phyloP scores from a whole-genome alignment of 805 yeast species.

The Starmerella stigmatis region DNA sequence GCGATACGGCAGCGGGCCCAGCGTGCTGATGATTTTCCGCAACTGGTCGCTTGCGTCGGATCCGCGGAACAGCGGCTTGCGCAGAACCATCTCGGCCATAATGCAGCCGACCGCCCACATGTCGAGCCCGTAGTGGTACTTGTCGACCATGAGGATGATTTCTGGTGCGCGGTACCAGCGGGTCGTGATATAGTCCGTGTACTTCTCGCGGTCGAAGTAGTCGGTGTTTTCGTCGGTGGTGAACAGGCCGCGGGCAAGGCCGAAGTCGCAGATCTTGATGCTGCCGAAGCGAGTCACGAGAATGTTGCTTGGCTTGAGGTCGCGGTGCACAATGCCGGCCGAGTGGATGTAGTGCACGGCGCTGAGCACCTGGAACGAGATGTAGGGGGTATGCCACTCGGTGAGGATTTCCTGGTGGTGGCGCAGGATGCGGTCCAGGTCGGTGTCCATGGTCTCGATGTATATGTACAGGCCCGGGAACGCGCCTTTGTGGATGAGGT shows the following conservation, averaged over 20 bases:
- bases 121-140: constrained; percentile 44
- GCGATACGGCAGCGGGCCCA: constrained; percentile 54
- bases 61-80: constrained; percentile 74
- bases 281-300: constrained; percentile 63
- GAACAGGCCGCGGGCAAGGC: constrained; percentile 69
- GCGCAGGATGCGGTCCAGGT: constrained; percentile 61
- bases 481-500: constrained; percentile 52
- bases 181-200: constrained; percentile 67
- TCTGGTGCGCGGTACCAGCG: constrained; percentile 97
- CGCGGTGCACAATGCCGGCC: constrained; percentile 87
- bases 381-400: constrained; percentile 70
- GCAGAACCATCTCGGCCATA: constrained; percentile 68
- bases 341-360: constrained; percentile 84
- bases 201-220: constrained; percentile 25
- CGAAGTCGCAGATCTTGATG: constrained; percentile 86
- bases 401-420: constrained; percentile 55
- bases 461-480: constrained; percentile 82
- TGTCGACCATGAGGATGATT: constrained; percentile 40
- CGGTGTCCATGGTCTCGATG: constrained; percentile 76
- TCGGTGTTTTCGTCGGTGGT: constrained; percentile 23
- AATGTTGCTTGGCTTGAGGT: constrained; percentile 84
- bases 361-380: constrained; percentile 70
- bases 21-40: constrained; percentile 50
- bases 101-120: constrained; percentile 94
- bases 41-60: constrained; percentile 62